Percentiles rank a stretch among this genome's conserved stretches.
These are phyloP conservation scores for Aspergillus avenaceus DNA, from an alignment of 495 filamentous ascomycete genomes.

Conservation along the genomic window DNA sequence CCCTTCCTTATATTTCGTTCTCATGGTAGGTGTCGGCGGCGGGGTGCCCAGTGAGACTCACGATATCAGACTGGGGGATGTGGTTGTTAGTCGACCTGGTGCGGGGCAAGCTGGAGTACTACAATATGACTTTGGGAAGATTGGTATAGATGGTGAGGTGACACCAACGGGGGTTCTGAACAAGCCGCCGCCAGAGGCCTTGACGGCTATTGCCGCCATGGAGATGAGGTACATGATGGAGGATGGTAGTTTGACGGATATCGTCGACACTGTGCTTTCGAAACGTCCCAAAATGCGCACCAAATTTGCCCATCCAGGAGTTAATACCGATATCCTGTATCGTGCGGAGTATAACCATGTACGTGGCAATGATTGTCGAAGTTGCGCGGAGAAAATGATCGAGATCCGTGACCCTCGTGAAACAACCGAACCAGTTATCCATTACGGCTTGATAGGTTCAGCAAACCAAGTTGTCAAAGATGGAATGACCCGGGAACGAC, in stretches of 20 bases:
- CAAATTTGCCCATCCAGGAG: not conserved
- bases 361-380: conserved; percentile 2
- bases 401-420: conserved; percentile 1
- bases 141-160: conserved; percentile 10
- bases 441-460: conserved; percentile 41
- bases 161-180: conserved; percentile 13
- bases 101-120: conserved; percentile 28
- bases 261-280: not conserved
- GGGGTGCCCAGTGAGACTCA: conserved; percentile 18
- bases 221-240: conserved; percentile 15
- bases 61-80: conserved; percentile 30
- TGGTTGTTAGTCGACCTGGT: conserved; percentile 22
- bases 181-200: conserved; percentile 9
- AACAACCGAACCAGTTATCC: conserved; percentile 18
- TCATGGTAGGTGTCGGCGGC: conserved; percentile 31
- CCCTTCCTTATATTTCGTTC: conserved; percentile 22
- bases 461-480: conserved; percentile 37
- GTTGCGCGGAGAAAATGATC: conserved; percentile 12
- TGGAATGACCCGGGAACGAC: conserved; percentile 23
- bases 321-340: not conserved
- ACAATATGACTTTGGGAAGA: conserved; percentile 40
- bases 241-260: not conserved
- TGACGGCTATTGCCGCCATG: conserved; percentile 17
- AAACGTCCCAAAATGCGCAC: not conserved
- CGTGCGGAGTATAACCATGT: conserved; percentile 5